phyloP scores from a whole-genome alignment of 169 alveolate genomes.

The Cyclospora cayetanensis region DNA sequence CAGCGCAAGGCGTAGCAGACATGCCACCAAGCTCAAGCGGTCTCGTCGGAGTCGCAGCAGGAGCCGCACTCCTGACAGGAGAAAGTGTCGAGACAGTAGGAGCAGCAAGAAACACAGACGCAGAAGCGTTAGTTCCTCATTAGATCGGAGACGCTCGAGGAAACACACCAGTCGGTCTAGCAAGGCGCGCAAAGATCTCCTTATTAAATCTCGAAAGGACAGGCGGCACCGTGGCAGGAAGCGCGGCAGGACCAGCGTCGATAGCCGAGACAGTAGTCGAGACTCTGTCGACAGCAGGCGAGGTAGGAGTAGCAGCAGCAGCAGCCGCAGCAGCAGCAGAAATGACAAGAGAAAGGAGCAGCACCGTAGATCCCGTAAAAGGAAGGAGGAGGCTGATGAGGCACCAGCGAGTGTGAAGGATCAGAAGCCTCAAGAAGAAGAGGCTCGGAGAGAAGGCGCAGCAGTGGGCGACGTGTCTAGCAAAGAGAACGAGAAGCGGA shows the following conservation, averaged over 20 bases:
- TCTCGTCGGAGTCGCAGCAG: constrained; percentile 48
- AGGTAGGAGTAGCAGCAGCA: neutral
- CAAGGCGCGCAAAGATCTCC: too few relatives aligned
- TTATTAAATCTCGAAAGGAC: neutral
- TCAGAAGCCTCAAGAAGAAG: too few relatives aligned
- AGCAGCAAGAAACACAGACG: neutral
- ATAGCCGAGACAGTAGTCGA: neutral
- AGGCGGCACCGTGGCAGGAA: neutral
- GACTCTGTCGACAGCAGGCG: constrained; percentile 39
- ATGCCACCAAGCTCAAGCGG: neutral
- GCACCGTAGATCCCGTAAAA: neutral
- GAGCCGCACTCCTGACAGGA: constrained; percentile 38
- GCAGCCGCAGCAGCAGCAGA: constrained; percentile 46
- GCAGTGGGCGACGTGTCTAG: too few relatives aligned
- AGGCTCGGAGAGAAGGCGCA: too few relatives aligned
- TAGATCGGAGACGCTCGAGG: constrained; percentile 23
- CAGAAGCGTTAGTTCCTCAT: constrained; percentile 38
- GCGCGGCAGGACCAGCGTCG: neutral
- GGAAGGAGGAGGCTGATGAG: constrained; percentile 28
- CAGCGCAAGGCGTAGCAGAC: constrained; percentile 11
- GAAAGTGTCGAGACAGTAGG: constrained; percentile 37
- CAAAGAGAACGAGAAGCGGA: too few relatives aligned
- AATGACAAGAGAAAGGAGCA: neutral
- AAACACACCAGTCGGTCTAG: constrained; percentile 29
- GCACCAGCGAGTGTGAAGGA: too few relatives aligned